phyloP scores from a whole-genome alignment of 495 filamentous ascomycete species.

The Evernia prunastri region DNA sequence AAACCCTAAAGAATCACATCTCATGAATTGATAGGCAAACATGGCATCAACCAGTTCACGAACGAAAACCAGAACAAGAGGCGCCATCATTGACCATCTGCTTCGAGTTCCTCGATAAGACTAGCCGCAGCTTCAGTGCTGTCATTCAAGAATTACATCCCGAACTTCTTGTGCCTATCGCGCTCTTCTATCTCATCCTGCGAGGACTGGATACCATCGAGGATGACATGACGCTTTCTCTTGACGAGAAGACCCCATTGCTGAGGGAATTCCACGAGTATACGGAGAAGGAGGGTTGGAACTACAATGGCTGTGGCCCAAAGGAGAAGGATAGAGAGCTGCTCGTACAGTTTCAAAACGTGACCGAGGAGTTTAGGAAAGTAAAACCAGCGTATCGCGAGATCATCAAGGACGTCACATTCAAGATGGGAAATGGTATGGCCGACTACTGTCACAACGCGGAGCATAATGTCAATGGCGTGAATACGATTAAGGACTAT shows the following conservation, averaged over 20 bases:
- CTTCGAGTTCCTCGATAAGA: conserved; percentile 79
- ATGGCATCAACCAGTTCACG: conserved; percentile 91
- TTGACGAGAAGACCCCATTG: conserved; percentile 76
- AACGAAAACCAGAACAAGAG: conserved; percentile 70
- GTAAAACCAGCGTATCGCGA: conserved; percentile 75
- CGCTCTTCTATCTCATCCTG: conserved; percentile 88
- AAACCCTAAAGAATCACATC: conserved; percentile 4
- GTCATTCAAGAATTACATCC: conserved; percentile 95
- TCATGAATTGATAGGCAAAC: conserved; percentile 61
- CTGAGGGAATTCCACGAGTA: conserved; percentile 72
- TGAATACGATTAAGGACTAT: conserved; percentile 80
- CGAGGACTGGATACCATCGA: conserved; percentile 94
- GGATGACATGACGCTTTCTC: conserved; percentile 90
- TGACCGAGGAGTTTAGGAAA: conserved; percentile 82
- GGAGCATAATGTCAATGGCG: conserved; percentile 66
- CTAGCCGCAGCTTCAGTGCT: conserved; percentile 84
- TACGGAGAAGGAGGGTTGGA: conserved; percentile 83
- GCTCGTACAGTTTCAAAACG: conserved; percentile 81
- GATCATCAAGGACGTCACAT: conserved; percentile 90
- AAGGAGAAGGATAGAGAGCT: conserved; percentile 92
- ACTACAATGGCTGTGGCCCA: conserved; percentile 73
- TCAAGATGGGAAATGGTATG: conserved; percentile 98
- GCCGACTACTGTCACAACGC: conserved; percentile 86
- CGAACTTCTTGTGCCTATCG: conserved; percentile 82
- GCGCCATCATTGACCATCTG: conserved; percentile 64